A percentile compares a stretch with the other conserved stretches of the same genome.
Conservation (phyloP, 108 stramenopile genomes). For the Mayamaea pseudoterrestris region DNA sequence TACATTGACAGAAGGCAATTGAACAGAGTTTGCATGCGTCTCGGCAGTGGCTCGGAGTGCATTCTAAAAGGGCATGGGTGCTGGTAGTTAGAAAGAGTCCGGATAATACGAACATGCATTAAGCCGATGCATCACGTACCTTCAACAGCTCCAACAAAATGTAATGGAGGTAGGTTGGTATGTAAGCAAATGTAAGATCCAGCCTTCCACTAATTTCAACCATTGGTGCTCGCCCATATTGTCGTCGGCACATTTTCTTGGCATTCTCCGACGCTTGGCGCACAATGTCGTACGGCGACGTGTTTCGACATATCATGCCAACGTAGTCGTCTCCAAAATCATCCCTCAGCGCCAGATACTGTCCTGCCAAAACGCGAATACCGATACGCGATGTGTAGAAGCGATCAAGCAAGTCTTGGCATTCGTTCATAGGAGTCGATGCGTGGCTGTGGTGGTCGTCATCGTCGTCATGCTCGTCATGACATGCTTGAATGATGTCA, state of each 20-base stretch:
- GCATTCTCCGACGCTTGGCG: constrained; percentile 67
- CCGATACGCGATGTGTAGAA: constrained; percentile 81
- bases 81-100: too few relatives aligned
- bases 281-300: constrained; percentile 54
- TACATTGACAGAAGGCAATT: constrained; percentile 51
- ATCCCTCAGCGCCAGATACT: constrained; percentile 39
- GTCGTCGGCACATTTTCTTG: constrained; percentile 45
- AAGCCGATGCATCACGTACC: constrained; percentile 11
- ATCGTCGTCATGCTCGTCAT: constrained; percentile 16
- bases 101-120: too few relatives aligned
- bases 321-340: constrained; percentile 24
- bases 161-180: constrained; percentile 64
- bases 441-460: constrained; percentile 7
- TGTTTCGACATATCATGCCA: constrained; percentile 42
- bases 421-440: constrained; percentile 25
- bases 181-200: constrained; percentile 73
- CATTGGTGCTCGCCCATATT: constrained; percentile 69
- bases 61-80: too few relatives aligned
- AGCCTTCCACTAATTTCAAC: constrained; percentile 58
- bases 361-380: constrained; percentile 86
- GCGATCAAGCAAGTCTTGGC: constrained; percentile 75
- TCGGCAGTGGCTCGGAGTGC: neutral
- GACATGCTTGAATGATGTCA: too few relatives aligned
- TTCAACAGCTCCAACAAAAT: constrained; percentile 87
- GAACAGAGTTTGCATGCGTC: neutral